Evolutionary conservation across 1,284 basidiomycete species (phyloP), one percentile per base, ranked within the genome.

Genomic region (Chondrostereum purpureum): DNA sequence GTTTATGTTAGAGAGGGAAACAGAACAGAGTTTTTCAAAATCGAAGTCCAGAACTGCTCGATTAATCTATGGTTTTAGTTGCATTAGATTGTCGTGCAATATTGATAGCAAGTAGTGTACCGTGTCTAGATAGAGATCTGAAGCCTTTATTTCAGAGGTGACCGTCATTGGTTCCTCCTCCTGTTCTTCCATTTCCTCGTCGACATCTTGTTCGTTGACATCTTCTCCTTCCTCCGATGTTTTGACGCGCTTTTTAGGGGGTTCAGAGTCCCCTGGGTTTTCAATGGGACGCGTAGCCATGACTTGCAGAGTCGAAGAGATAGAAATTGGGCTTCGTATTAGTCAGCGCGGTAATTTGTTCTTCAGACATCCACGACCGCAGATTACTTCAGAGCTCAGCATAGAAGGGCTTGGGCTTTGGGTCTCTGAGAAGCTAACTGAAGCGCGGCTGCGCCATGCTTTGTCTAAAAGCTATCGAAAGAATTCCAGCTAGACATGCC

Each of bases 11-110:
- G 90, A 91, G 39, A 92, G 73, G 20, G 91, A 95, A 47, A 99
- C 92, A 6, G 92, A 97, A 73, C 96, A 99, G 21, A 99, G 78
- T 72, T 95, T 92, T 70, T 99, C 96, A 60, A 99, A 99, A 68
- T 99, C 96, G 66, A 99, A 99, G 66, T 99, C 96, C 50, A 99
- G 81, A 33, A 83, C 74, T 45, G 77, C 78, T 47, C 93, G 78
- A 59, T 94, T 92, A 53, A 96, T 88, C 93, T 92, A 56, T 48
- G n/a, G 43, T 52, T 52, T 41, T 44, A 42, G 37, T 38, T 20
- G 24, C 23, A 22, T 19, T 27, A 27, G 44, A 45, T 35, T 42
- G 33, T 31, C 38, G 35, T 49, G 41, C 37, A 53, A 44, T 66
- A 75, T 62, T 43, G 44, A 23, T 17, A 48, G 47, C 47, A 43